phyloP scores from a whole-genome alignment of 768 basidiomycete species.

The Lactarius pseudohatsudake region DNA sequence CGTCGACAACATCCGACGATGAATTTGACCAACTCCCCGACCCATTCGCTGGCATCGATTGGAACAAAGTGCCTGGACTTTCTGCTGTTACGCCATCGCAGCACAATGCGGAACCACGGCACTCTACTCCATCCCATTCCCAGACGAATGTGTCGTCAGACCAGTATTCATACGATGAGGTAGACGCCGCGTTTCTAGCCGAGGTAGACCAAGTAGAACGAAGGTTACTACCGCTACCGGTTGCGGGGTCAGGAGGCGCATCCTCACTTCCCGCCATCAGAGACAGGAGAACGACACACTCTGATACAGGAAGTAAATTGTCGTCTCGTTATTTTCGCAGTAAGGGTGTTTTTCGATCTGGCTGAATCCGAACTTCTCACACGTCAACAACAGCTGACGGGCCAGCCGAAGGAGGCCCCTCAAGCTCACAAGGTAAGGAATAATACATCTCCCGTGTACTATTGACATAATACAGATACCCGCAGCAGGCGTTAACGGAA shows the following conservation, averaged over 20 bases:
- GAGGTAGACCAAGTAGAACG: constrained; percentile 18
- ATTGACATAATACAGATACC: background rate
- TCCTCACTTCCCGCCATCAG: background rate
- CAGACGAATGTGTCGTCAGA: constrained; percentile 17
- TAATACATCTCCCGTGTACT: background rate
- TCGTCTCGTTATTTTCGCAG: constrained; percentile 20
- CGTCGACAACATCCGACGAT: constrained; percentile 35
- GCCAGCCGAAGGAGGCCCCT: background rate
- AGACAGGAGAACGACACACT: constrained; percentile 1
- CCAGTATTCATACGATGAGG: constrained; percentile 34
- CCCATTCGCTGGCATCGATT: constrained; percentile 51
- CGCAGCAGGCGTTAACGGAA: background rate
- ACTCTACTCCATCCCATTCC: constrained; percentile 1
- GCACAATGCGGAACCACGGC: background rate
- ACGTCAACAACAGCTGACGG: background rate
- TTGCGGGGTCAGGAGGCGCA: background rate
- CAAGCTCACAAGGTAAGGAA: constrained; percentile 12
- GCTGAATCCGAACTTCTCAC: background rate
- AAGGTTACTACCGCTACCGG: constrained; percentile 7
- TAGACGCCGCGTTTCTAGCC: constrained; percentile 30
- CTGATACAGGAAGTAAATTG: background rate
- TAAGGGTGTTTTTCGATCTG: constrained; percentile 5
- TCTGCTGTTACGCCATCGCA: background rate
- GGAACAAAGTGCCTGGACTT: constrained; percentile 41
- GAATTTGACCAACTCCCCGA: constrained; percentile 56